Evolutionary conservation across 306 rosid genomes (phyloP).

Genomic region (Quillaja saponaria): DNA sequence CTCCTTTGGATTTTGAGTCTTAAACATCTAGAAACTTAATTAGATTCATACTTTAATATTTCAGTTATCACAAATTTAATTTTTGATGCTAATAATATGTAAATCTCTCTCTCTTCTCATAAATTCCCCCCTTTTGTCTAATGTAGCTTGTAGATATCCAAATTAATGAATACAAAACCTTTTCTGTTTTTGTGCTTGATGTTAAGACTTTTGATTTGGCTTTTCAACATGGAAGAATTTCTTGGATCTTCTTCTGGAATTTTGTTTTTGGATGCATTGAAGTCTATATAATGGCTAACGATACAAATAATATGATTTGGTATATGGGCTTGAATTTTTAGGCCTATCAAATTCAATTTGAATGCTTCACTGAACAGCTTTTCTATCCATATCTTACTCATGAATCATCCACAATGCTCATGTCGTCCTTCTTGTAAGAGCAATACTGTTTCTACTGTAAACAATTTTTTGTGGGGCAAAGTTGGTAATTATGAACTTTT

Average conservation of each 20-base stretch:
- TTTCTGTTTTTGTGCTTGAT: not conserved
- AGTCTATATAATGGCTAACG: no score
- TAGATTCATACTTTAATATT: not conserved
- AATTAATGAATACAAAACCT: not conserved
- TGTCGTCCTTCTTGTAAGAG: not conserved
- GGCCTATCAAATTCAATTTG: no score
- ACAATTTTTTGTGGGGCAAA: conserved; percentile 3
- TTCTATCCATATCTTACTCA: no score
- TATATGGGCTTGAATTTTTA: no score
- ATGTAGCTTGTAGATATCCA: not conserved
- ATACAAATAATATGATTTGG: no score
- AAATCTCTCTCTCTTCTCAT: no score
- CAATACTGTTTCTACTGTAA: not conserved
- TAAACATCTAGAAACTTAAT: conserved; percentile 17
- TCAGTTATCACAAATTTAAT: not conserved
- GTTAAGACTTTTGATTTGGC: not conserved
- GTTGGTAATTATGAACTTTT: not conserved
- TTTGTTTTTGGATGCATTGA: no score
- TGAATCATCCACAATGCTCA: no score
- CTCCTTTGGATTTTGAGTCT: conserved; percentile 14
- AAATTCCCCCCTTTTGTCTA: no score
- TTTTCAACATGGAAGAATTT: not conserved
- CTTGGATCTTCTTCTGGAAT: not conserved
- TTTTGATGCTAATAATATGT: not conserved
- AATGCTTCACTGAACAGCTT: no score